Conservation (phyloP, 75 land plant genomes). For the Sequoiadendron giganteum region DNA sequence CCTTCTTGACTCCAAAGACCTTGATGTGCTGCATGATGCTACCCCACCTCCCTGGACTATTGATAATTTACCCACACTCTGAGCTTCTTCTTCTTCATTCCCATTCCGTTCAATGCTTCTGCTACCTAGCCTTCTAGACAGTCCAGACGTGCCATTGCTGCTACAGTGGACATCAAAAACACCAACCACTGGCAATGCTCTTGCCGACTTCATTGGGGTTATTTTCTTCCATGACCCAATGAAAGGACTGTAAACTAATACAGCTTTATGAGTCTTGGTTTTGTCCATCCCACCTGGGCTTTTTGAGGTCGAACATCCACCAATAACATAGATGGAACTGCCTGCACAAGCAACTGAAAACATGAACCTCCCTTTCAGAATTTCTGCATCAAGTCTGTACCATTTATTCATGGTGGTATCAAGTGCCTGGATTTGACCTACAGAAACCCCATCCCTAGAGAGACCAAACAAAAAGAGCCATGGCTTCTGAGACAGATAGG, state of each 20-base stretch:
- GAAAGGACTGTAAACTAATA: constrained; percentile 51
- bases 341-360: constrained; percentile 61
- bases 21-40: constrained; percentile 15
- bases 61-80: not conserved
- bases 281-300: constrained; percentile 47
- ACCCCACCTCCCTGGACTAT: constrained; percentile 24
- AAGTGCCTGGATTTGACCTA: constrained; percentile 64
- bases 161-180: constrained; percentile 47
- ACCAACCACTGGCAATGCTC: constrained; percentile 61
- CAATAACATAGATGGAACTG: constrained; percentile 54
- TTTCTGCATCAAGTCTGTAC: constrained; percentile 46
- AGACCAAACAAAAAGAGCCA: constrained; percentile 84
- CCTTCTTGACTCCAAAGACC: constrained; percentile 26
- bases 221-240: constrained; percentile 56
- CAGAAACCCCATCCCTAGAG: constrained; percentile 48
- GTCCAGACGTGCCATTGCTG: constrained; percentile 11
- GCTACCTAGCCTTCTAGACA: not conserved
- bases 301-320: constrained; percentile 63
- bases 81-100: not conserved
- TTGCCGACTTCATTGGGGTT: constrained; percentile 60
- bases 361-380: constrained; percentile 55
- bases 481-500: constrained; percentile 41
- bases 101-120: not conserved
- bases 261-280: constrained; percentile 66
- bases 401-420: constrained; percentile 58